phyloP scores from a whole-genome alignment of 2,329 filamentous ascomycete species.

The Colletotrichum tropicale region DNA sequence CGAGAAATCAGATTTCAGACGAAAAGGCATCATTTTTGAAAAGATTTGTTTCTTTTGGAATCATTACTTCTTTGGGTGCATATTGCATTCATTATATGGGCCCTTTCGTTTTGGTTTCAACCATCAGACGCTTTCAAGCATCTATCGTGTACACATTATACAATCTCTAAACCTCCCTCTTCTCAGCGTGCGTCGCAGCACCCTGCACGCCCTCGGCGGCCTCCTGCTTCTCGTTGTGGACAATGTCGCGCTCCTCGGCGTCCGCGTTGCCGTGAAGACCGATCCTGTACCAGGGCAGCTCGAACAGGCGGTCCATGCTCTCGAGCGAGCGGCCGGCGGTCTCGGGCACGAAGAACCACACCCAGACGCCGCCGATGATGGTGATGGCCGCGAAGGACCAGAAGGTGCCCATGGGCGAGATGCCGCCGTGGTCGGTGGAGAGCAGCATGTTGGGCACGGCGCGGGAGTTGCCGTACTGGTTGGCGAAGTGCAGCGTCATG shows the following conservation, averaged over 20 bases:
- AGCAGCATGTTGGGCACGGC: conserved; percentile 79
- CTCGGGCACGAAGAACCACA: conserved; percentile 76
- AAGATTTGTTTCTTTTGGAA: not conserved
- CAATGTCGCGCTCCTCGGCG: conserved; percentile 51
- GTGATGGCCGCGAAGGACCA: conserved; percentile 77
- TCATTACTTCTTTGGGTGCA: conserved; percentile 8
- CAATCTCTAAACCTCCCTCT: conserved; percentile 20
- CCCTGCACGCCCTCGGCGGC: conserved; percentile 34
- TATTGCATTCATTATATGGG: conserved; percentile 19
- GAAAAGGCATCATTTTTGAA: not conserved
- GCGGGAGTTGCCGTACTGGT: conserved; percentile 79
- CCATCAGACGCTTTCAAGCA: not conserved
- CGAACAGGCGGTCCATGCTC: conserved; percentile 75
- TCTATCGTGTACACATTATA: not conserved
- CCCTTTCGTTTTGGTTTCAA: not conserved
- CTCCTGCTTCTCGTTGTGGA: conserved; percentile 48
- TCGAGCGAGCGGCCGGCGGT: conserved; percentile 70
- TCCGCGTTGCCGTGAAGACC: conserved; percentile 61
- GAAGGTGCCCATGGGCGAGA: conserved; percentile 71
- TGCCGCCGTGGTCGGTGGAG: conserved; percentile 44
- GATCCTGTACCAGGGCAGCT: conserved; percentile 76
- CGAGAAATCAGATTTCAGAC: not conserved
- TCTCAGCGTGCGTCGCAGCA: conserved; percentile 39
- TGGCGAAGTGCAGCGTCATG: conserved; percentile 81
- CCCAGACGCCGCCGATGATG: conserved; percentile 70